Percentiles rank a stretch among this genome's conserved stretches.
Conservation (phyloP, 2,329 filamentous ascomycete genomes). For the Aspergillus hiratsukae region DNA sequence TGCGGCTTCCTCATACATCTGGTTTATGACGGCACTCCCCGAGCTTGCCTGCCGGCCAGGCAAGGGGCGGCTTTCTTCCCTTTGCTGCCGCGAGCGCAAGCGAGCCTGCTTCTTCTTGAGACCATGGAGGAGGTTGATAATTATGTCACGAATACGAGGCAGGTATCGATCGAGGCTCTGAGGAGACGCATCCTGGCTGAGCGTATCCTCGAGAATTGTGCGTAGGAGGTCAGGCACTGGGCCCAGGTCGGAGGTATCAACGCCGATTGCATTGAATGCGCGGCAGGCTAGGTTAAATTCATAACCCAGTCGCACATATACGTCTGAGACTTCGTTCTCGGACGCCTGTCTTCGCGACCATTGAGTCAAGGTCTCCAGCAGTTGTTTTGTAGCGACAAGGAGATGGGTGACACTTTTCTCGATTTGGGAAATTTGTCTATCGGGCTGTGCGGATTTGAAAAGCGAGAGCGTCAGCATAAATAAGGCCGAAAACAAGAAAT, state of each 20-base stretch:
- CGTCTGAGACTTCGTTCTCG: constrained; percentile 93
- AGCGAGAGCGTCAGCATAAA: constrained; percentile 6
- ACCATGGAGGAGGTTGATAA: constrained; percentile 93
- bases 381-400: constrained; percentile 93
- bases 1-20: constrained; percentile 40
- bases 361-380: constrained; percentile 93
- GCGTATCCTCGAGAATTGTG: constrained; percentile 86
- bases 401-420: constrained; percentile 98
- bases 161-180: constrained; percentile 92
- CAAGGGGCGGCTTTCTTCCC: constrained; percentile 43
- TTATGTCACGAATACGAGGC: constrained; percentile 93
- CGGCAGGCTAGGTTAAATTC: constrained; percentile 99
- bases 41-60: constrained; percentile 43
- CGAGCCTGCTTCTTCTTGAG: constrained; percentile 96
- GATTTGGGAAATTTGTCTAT: constrained; percentile 85
- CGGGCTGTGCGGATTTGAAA: constrained; percentile 46
- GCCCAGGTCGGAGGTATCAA: constrained; percentile 88
- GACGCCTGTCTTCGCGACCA: constrained; percentile 92
- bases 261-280: constrained; percentile 93
- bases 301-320: constrained; percentile 94
- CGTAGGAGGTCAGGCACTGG: constrained; percentile 90
- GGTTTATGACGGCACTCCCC: constrained; percentile 46
- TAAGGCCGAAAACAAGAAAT: not conserved
- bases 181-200: constrained; percentile 92
- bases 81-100: constrained; percentile 56